Conservation (phyloP, 768 basidiomycete genomes). For the Atractiella rhizophila region DNA sequence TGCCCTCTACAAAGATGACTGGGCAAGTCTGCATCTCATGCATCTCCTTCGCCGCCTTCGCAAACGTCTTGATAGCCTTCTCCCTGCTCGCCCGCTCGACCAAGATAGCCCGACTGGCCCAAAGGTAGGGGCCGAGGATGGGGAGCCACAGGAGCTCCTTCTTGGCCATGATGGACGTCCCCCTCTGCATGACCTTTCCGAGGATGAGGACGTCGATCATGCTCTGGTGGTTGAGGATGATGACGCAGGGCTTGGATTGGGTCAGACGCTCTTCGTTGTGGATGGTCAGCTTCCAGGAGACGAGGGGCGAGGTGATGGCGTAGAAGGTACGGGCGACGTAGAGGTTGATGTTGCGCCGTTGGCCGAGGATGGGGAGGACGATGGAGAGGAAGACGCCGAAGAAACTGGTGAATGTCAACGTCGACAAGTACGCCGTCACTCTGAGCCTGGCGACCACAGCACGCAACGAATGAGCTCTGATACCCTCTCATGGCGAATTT, state of each 20-base stretch:
- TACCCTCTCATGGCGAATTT: too few species aligned
- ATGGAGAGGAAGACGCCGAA: slow-evolving; percentile 43
- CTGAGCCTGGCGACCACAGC: too few species aligned
- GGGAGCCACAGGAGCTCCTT: slow-evolving; percentile 63
- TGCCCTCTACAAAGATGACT: slow-evolving; percentile 95
- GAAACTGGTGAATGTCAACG: too few species aligned
- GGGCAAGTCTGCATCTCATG: slow-evolving; percentile 30
- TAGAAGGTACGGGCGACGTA: slow-evolving; percentile 68
- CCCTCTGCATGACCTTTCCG: slow-evolving; percentile 50
- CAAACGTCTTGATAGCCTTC: slow-evolving; percentile 45
- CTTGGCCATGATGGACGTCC: slow-evolving; percentile 76
- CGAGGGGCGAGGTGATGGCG: slow-evolving; percentile 32
- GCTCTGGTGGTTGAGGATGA: slow-evolving; percentile 79
- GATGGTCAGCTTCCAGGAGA: slow-evolving; percentile 46
- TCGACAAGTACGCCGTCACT: too few species aligned
- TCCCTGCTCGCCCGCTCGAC: slow-evolving; percentile 60
- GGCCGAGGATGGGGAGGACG: slow-evolving; percentile 40
- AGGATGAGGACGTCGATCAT: slow-evolving; percentile 50
- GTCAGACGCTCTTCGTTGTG: slow-evolving; percentile 53
- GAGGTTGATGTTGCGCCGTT: slow-evolving; percentile 34
- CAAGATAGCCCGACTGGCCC: slow-evolving; percentile 38
- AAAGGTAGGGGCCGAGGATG: slow-evolving; percentile 33
- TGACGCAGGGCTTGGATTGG: neutral
- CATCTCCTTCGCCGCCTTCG: slow-evolving; percentile 53
- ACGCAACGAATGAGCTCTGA: too few species aligned